Base-by-base conservation (phyloP, 805 yeast species). In the Wickerhamomyces silvicola region DNA sequence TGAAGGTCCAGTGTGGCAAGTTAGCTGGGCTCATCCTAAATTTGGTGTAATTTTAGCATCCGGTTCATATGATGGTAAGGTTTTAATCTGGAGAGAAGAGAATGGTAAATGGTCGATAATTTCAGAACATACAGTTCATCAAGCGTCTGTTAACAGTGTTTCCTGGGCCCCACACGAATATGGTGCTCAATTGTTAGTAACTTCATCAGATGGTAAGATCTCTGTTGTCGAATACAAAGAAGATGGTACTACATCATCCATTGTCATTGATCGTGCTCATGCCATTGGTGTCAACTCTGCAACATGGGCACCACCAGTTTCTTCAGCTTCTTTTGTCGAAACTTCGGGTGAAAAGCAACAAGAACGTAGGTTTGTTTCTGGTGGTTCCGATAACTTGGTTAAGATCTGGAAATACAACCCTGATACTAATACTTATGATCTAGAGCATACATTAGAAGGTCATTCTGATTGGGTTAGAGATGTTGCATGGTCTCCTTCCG, bases 1-100 rank as follows among this genome's bases (percentile, higher is more conserved):
- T 59, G 96, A 87, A 41, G 98, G 97, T 21, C 97, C 98, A 10
- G 97, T 92, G 29, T 92, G 98, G 98, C 95, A 90, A 62, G 94
- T 87, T 14, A 76, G 85, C 33, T 92, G 98, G 98, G 97, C 97
- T 3, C 98, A 92, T 56, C 98, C 98, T 20, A 90, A 90, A 58
- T 92, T 90, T 54, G 98, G 98, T 24, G 81, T 86, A 10, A 85
- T 90, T 42, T 68, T 92, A 43, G 98, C 98, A 1, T 81, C 95
- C 17, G 85, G 95, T 47, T 86, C 96, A 2, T 92, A 86, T 54
- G 97, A 92, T 55, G 98, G 98, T 33, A 82, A 82, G 51, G 97
- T 85, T 12, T 64, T 88, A 39, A 78, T 92, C 49, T 92, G 98
- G 98, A 81, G 85, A 53, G 96, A 90, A 60, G 95, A 86, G 48